Base-by-base conservation (phyloP, 75 land plant species). In the Picea sitchensis region DNA sequence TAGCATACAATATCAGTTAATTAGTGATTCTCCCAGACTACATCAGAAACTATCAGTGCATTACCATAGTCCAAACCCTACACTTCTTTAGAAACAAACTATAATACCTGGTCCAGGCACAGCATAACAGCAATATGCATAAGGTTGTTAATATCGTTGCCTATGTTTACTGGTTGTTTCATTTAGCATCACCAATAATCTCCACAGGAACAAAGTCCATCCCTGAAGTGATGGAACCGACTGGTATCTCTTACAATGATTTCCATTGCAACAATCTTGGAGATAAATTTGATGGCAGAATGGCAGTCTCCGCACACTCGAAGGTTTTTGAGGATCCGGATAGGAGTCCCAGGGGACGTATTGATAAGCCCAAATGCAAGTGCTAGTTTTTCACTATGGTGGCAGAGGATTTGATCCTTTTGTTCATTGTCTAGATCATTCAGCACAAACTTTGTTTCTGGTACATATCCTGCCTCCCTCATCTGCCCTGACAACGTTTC, bases 241-340 rank as follows among this genome's bases (percentile, higher is more conserved):
- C 23, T 20, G n/a, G 64, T 9, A 62, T 62, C 64, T 21, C 23
- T 62, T 3, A 62, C 64, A 23, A 62, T 21, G 23, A 62, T 62
- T 18, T 20, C 64, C 23, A 18, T 20, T 20, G 64, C n/a, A 20
- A 20, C 9, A 23, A 18, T 18, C 13, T 62, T 62, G 21, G 64
- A 62, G 64, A 62, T 21, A 62, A 62, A 62, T n/a, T 62, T 62
- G 21, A 62, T 62, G 64, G 64, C 64, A 62, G 64, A 18, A 62
- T 62, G 64, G 64, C 64, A 62, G 23, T 62, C 64, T 20, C 23
- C 64, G 20, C 64, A 62, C 23, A 62, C 23, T 62, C 64, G 9
- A 23, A 20, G 64, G 8, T 62, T 62, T 1, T 62, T 62, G 23
- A 20, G 64, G 23, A 62, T 62, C 21, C 8, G 64, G 20, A 62